Base-by-base conservation (phyloP, 2,329 filamentous ascomycete genomes). In the Cordyceps farinosa region DNA sequence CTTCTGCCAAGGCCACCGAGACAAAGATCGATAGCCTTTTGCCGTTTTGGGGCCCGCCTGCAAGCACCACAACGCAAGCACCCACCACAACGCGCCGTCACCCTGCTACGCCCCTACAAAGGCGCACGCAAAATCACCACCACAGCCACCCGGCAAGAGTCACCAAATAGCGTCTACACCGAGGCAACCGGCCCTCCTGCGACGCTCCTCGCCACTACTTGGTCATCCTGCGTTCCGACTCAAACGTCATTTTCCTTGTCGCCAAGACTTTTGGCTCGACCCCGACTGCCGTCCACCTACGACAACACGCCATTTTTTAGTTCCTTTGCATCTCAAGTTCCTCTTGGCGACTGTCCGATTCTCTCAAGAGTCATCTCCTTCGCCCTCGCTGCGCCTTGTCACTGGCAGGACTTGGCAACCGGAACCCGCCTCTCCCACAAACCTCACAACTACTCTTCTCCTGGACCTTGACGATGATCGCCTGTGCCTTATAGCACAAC, bases 401-500 rank as follows among this genome's bases (percentile, higher is more conserved):
- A 17, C 27, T 27, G 44, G 6, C 44, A 30, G 10, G 40, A 47
- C 44, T 13, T 27, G n/a, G 38, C 36, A 29, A 10, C 5, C 47
- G 9, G 11, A 40, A 11, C 36, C 5, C 10, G 27, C 15, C 47
- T 32, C 38, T 48, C 10, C n/a, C n/a, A 17, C 22, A 30, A 29
- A 27, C 15, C 56, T 59, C 45, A 32, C 15, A 34, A 30, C 44
- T 40, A 17, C 36, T 34, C 29, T 38, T 48, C 36, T 60, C 34
- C 57, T 56, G 42, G 36, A 29, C 38, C n/a, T 53, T 58, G 22
- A 76, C 66, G 64, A 77, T 77, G 75, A 73, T 67, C 64, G 68
- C 65, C 65, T 61, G 65, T 64, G 68, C 67, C 53, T 76, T 77
- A 77, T 77, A 77, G 70, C 75, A 73, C 62, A 36, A 67, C 69